A percentile compares a stretch with the other conserved stretches of the same genome.
Conservation (phyloP, 2,329 filamentous ascomycete species). For the Fusarium buxicola region DNA sequence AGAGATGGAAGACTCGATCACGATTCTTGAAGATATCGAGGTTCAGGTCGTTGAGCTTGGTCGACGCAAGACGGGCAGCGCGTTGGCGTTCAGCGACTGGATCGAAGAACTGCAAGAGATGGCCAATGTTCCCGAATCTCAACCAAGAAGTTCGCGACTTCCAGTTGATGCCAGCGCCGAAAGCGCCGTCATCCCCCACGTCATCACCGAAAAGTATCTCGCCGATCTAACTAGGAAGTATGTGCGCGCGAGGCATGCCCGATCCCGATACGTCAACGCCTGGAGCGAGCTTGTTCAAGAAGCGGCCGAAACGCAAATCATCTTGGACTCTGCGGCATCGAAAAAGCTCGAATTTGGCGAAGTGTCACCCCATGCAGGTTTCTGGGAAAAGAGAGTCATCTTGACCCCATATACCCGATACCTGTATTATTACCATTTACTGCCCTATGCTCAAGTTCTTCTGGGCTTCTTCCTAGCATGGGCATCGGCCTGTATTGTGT, state of each 20-base stretch:
- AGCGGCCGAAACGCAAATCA: conserved; percentile 80
- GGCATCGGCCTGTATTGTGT: conserved; percentile 86
- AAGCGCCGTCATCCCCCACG: conserved; percentile 71
- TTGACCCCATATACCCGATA: conserved; percentile 87
- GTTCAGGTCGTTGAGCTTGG: conserved; percentile 82
- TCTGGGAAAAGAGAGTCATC: conserved; percentile 67
- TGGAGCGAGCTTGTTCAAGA: conserved; percentile 84
- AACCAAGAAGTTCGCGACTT: conserved; percentile 57
- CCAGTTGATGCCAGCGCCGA: conserved; percentile 51
- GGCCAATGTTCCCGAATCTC: conserved; percentile 74
- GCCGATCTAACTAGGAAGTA: conserved; percentile 88
- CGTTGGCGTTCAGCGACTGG: conserved; percentile 86
- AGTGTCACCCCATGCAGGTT: conserved; percentile 64
- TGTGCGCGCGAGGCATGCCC: conserved; percentile 83
- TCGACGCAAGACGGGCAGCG: conserved; percentile 82
- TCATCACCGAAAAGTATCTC: conserved; percentile 93
- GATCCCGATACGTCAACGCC: conserved; percentile 83
- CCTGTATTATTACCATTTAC: conserved; percentile 76
- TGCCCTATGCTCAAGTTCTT: conserved; percentile 74
- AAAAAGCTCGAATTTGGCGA: conserved; percentile 81
- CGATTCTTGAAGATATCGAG: conserved; percentile 84
- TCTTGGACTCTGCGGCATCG: conserved; percentile 85
- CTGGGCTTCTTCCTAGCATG: conserved; percentile 76
- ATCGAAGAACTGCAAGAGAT: conserved; percentile 92
- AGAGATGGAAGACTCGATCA: conserved; percentile 84